Evolutionary conservation across 768 basidiomycete species (phyloP).

Genomic region (Mrakia blollopis): DNA sequence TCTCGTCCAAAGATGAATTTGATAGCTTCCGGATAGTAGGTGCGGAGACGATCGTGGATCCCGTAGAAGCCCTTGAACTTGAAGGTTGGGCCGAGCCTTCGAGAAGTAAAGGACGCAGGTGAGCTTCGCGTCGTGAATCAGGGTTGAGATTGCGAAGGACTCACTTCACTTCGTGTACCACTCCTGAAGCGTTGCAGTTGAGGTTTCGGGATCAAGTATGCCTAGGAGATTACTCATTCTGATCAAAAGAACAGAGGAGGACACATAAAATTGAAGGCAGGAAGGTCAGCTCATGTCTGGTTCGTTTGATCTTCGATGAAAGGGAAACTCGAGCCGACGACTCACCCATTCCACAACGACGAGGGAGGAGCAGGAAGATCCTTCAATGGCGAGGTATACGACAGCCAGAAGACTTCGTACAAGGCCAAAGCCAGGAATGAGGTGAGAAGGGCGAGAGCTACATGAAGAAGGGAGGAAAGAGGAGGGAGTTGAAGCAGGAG

Average conservation of each 20-base stretch:
- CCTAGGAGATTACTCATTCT: not conserved
- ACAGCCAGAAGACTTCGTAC: not conserved
- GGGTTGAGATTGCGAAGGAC: not conserved
- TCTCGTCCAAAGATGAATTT: not conserved
- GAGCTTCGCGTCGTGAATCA: not conserved
- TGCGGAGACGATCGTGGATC: constrained; percentile 4
- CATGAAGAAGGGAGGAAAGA: not conserved
- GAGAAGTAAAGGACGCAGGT: not conserved
- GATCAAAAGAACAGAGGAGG: too few relatives aligned
- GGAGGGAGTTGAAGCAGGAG: too few relatives aligned
- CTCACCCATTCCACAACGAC: not conserved
- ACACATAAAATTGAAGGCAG: not conserved
- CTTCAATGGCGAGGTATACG: not conserved
- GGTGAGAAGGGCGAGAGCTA: not conserved
- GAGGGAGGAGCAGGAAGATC: not conserved
- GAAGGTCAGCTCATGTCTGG: not conserved
- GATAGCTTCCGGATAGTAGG: not conserved
- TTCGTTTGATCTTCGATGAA: not conserved
- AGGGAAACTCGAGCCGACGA: not conserved
- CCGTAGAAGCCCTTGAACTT: constrained; percentile 10
- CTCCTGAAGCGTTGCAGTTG: not conserved
- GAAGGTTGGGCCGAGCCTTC: not conserved
- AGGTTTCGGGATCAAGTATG: not conserved
- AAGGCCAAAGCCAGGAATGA: not conserved
- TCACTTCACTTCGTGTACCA: constrained; percentile 5